Conservation (phyloP, 2,329 filamentous ascomycete genomes). For the Arthroderma sp. region DNA sequence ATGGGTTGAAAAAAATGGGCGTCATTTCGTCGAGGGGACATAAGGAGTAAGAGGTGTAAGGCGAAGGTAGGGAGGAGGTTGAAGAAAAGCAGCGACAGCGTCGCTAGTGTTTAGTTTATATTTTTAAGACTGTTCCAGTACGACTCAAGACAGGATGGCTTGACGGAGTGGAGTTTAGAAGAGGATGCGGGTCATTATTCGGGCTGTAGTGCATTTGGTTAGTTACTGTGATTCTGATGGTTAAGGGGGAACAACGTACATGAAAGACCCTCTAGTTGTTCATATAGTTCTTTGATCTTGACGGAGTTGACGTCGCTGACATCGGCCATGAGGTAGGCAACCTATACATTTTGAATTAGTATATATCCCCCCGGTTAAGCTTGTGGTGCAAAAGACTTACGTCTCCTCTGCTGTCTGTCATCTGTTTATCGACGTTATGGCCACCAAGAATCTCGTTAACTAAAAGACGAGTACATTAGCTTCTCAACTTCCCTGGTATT, state of each 20-base stretch:
- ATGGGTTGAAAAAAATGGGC: too few relatives aligned
- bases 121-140: too few relatives aligned
- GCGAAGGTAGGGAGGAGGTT: too few relatives aligned
- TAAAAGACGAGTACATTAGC: slow-evolving; percentile 18
- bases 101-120: too few relatives aligned
- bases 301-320: slow-evolving; percentile 70
- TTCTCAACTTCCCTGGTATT: slow-evolving; percentile 5
- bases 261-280: slow-evolving; percentile 65
- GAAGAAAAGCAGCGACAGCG: too few relatives aligned
- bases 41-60: too few relatives aligned
- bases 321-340: slow-evolving; percentile 96
- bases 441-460: slow-evolving; percentile 91
- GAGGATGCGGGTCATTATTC: slow-evolving; percentile 34
- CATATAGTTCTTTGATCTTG: slow-evolving; percentile 76
- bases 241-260: slow-evolving; percentile 44
- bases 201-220: slow-evolving; percentile 19
- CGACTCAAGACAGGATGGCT: too few relatives aligned
- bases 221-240: neutral
- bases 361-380: neutral
- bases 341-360: slow-evolving; percentile 28
- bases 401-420: slow-evolving; percentile 87
- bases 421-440: slow-evolving; percentile 98
- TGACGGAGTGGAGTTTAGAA: slow-evolving; percentile 20
- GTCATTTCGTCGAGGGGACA: too few relatives aligned
- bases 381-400: slow-evolving; percentile 32